A percentile compares a stretch with the other conserved stretches of the same genome.
Conservation (phyloP, 2,329 filamentous ascomycete species). For the Neopestalotiopsis clavispora region DNA sequence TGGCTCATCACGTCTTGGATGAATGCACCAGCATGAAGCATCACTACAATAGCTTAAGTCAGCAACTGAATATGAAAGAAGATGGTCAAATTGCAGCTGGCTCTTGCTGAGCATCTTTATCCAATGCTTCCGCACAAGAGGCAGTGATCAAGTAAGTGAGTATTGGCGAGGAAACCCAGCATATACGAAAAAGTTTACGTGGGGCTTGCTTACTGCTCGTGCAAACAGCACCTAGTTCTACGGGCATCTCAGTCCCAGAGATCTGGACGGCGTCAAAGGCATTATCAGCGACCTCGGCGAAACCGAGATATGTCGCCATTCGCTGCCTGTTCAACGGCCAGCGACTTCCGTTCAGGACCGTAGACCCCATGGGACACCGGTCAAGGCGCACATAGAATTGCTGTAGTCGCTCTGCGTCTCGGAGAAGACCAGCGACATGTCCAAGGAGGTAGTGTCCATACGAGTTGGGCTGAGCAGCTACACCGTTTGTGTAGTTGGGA, state of each 20-base stretch:
- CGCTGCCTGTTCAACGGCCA: slow-evolving; percentile 13
- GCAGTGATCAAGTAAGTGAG: too few relatives aligned
- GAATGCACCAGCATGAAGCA: slow-evolving; percentile 8
- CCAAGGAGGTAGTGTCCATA: slow-evolving; percentile 16
- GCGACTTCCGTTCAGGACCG: slow-evolving; percentile 13
- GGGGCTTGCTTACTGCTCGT: background rate
- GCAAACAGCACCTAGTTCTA: slow-evolving; percentile 11
- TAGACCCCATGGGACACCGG: slow-evolving; percentile 11
- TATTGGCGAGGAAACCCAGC: too few relatives aligned
- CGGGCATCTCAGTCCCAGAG: slow-evolving; percentile 13
- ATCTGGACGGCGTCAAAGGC: slow-evolving; percentile 17
- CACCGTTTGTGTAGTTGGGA: slow-evolving; percentile 16
- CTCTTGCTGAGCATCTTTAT: too few relatives aligned
- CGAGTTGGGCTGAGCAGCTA: slow-evolving; percentile 17
- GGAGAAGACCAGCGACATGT: slow-evolving; percentile 12
- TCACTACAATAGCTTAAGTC: background rate
- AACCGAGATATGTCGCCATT: slow-evolving; percentile 9
- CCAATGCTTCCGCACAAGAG: too few relatives aligned
- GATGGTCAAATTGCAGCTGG: too few relatives aligned
- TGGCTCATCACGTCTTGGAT: slow-evolving; percentile 14
- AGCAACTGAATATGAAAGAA: too few relatives aligned
- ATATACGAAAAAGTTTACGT: too few relatives aligned
- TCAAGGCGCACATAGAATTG: slow-evolving; percentile 15
- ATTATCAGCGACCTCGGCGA: slow-evolving; percentile 9
- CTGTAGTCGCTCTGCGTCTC: slow-evolving; percentile 14